Evolutionary conservation across 495 filamentous ascomycete species (phyloP), one percentile per base, ranked within the genome.

Genomic region (Penicillium daleae): DNA sequence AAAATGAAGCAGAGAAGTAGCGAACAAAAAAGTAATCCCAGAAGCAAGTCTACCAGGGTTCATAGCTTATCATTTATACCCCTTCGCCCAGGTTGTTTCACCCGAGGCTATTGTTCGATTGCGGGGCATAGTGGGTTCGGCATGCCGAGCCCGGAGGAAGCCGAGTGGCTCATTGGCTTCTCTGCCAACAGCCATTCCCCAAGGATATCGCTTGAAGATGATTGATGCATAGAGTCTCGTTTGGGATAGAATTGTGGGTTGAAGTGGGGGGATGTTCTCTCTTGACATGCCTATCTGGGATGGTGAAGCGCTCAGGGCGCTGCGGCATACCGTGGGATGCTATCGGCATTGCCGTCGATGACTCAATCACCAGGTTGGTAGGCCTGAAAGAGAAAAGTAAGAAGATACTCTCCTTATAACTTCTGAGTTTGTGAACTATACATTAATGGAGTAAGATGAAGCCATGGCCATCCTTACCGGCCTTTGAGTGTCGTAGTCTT

Each of bases 121-220:
- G 65, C 64, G 64, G 66, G 67, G 66, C 49, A 56, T 24, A 62
- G 56, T 63, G 67, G 64, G 51, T 46, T 73, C 74, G 74, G 76
- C 62, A 72, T 73, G 68, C 74, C 70, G 73, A 72, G 48, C 50
- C 27, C 26, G 12, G 54, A 35, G 56, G 63, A 75, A 62, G 65
- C 76, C 74, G 73, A 73, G 62, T 17, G 13, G 32, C 12, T 40
- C 35, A 74, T 76, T 78, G 73, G 73, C 37, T 46, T 31, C 19
- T 39, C 32, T 48, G 26, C 27, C 22, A 7, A 37, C 33, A 37
- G 24, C 49, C 44, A 55, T 46, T 33, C 39, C 32, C 31, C 37
- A 55, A 27, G 33, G 19, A 13, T 61, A 51, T 60, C 44, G 21
- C 15, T 31, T 42, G 6, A 29, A 40, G 8, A 27, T 58, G 46